phyloP scores from a whole-genome alignment of 106 monocot species.

The Acorus gramineus region DNA sequence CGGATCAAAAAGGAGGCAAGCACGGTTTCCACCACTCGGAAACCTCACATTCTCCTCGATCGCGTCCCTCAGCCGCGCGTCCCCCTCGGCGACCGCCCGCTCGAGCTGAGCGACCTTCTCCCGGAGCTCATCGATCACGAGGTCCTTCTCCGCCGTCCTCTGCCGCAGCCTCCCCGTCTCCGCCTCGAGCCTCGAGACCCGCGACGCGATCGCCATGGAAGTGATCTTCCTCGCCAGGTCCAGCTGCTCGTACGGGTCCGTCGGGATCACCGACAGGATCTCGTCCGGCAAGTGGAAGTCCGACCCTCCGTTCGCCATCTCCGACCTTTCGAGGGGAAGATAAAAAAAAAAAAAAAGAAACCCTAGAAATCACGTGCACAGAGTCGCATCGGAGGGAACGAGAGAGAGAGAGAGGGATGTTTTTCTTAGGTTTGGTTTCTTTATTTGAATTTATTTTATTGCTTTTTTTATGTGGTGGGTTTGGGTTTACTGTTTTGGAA shows the following conservation, averaged over 20 bases:
- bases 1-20: neutral
- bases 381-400: no score
- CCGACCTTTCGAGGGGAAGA: no score
- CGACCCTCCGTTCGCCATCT: constrained; percentile 3
- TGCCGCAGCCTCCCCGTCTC: constrained; percentile 38
- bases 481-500: no score
- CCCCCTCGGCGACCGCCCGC: constrained; percentile 29
- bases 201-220: constrained; percentile 74
- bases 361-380: no score
- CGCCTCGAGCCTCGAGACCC: constrained; percentile 54
- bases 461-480: no score
- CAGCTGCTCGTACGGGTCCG: constrained; percentile 76
- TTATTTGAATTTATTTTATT: no score
- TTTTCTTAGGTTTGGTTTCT: no score
- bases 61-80: constrained; percentile 24
- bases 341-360: no score
- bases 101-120: constrained; percentile 43
- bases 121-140: constrained; percentile 47
- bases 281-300: constrained; percentile 64
- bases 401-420: no score
- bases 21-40: neutral
- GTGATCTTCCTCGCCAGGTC: constrained; percentile 83
- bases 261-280: constrained; percentile 65
- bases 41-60: constrained; percentile 59
- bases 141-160: constrained; percentile 44